Base-by-base conservation (phyloP, 805 yeast species). In the Candida qinlingensis region DNA sequence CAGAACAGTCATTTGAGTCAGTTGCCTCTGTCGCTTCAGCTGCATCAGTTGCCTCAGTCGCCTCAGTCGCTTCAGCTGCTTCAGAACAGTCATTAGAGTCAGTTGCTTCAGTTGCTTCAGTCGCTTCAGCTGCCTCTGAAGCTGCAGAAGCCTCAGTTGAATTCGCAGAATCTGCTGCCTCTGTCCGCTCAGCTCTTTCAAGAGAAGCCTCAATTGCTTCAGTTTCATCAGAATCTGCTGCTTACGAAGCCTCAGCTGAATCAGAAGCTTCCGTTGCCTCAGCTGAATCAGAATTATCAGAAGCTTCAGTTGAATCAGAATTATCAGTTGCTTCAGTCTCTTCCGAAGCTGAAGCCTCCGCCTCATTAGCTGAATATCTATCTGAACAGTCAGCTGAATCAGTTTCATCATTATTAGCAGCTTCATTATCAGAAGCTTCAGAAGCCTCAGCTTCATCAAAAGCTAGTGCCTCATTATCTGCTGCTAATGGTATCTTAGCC, bases 401-500 rank as follows among this genome's bases (percentile, higher is more conserved):
- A 7, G 53, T 44, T 25, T 49, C 53, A 4, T 54, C 59, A 10
- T 38, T 35, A 30, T 41, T 31, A 30, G 30, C 36, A 31, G 37
- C 31, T 40, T 31, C 28, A 19, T 33, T 19, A 6, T 26, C 29
- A 4, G 31, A 31, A 11, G 40, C 44, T 31, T 41, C 44, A 35
- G 48, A 49, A 39, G 58, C 54, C 3, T 63, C 59, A 26, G 48
- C 46, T 10, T 26, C 41, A 7, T 38, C 30, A 10, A 35, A 25
- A 13, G 44, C 44, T 13, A 33, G 38, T n/a, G 46, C 35, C 11
- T 37, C 46, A 7, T 38, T 38, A 28, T 54, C 49, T n/a, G 58
- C 59, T 19, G 59, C 66, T 19, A 48, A 51, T 30, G 54, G 19
- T 41, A 41, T 70, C 42, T 53, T 68, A 30, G 75, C 77, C 28